Base-by-base conservation (phyloP, 208 protist genomes). In the Acanthamoeba healyi region DNA sequence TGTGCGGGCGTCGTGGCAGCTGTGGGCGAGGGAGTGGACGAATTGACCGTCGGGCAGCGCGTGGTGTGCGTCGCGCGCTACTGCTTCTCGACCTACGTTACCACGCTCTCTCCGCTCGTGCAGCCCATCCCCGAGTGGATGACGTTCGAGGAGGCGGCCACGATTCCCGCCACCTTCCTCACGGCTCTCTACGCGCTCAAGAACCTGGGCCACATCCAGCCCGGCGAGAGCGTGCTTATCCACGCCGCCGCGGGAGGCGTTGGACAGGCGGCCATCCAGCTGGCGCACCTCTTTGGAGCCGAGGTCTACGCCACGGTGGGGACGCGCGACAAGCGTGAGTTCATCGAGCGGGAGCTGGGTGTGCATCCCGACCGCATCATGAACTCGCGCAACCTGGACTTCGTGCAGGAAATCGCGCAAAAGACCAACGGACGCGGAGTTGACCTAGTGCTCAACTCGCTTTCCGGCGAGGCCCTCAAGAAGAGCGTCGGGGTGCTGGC, bases 391-490 rank as follows among this genome's bases (percentile, higher is more conserved):
- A 84, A 86, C 29, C 36, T 63, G 22, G 95, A 93, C 32, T 93
- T 95, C 24, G 44, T 92, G 1, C 17, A 51, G n/a, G 46, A 86
- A n/a, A 9, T 49, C 22, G 51, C 93, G 77, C 38, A 56, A 7
- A 46, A 42, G 14, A 97, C 96, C 2, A 58, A 88, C 51, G 86
- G 84, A 72, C 15, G 58, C 19, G 97, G 97, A 34, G 97, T 98
- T 12, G 96, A 97, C 94, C 40, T 97, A 1, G 95, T 98, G 56
- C 70, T 97, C 36, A 97, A 97, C 51, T 97, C 97, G 12, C 88
- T 97, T 7, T 77, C 95, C 77, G 97, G 96, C 72, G 96, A 97
- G 34, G 58, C 63, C 22, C 51, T 97, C 24, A 84, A 95, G 19
- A 72, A 90, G 24, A 65, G 40, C n/a, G 61, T 98, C 17, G 19